These are phyloP conservation scores for Diaporthe sp. DNA, from an alignment of 2,329 filamentous ascomycete genomes.

Conservation along the genomic window DNA sequence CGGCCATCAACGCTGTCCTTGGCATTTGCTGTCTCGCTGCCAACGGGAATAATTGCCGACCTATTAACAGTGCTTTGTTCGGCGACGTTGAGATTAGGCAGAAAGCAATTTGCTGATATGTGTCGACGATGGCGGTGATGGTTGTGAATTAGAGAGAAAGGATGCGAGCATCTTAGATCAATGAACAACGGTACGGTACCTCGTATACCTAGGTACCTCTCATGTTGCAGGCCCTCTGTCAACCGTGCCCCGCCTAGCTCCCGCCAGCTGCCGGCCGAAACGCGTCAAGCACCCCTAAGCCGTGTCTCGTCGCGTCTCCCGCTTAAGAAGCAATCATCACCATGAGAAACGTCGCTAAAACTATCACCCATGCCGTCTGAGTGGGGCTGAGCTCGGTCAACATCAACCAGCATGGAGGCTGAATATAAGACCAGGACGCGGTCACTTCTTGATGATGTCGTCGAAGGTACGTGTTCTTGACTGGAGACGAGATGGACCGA, in stretches of 20 bases:
- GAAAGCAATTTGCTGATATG: not conserved
- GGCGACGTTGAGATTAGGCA: not conserved
- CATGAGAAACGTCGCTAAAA: not conserved
- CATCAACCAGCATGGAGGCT: constrained; percentile 20
- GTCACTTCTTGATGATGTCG: constrained; percentile 49
- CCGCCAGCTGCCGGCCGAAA: constrained; percentile 18
- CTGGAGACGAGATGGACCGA: too few species aligned
- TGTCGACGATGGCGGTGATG: not conserved
- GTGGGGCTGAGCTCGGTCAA: not conserved
- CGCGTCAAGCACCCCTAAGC: constrained; percentile 26
- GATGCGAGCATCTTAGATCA: too few species aligned
- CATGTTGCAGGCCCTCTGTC: not conserved
- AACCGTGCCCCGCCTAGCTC: constrained; percentile 14
- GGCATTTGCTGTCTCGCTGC: not conserved
- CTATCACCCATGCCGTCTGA: not conserved
- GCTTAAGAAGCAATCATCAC: not conserved
- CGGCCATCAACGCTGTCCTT: not conserved
- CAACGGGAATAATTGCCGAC: not conserved
- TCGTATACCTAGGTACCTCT: too few species aligned
- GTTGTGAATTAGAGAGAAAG: not conserved
- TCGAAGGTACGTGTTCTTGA: constrained; percentile 43
- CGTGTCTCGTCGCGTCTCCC: constrained; percentile 10
- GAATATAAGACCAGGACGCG: constrained; percentile 33
- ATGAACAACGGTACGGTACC: too few species aligned
- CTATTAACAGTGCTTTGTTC: not conserved